Base-by-base conservation (phyloP, 106 monocot genomes). In the Posidonia australis region DNA sequence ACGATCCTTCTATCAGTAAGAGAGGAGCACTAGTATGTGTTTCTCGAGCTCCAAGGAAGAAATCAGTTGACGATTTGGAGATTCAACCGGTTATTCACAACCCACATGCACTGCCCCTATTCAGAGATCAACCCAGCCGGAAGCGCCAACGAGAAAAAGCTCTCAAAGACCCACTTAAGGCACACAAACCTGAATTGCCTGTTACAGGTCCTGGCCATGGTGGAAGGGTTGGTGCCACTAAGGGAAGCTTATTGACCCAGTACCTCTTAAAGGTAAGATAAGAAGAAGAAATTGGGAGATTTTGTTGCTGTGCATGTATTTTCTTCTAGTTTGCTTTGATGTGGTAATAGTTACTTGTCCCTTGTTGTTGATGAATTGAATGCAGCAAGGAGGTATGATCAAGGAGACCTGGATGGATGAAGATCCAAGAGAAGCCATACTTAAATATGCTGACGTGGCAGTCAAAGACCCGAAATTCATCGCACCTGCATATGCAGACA, bases 401-500 rank as follows among this genome's bases (percentile, higher is more conserved):
- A 94, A 94, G 76, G 93, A 94, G 71, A 94, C 89, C 1, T 89
- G 93, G 89, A 94, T 94, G 89, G 93, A 94, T 1, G 93, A 94
- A 69, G 93, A 94, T 74, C 93, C 93, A 46, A 83, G 96, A 67
- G 96, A 98, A 51, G 96, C 96, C 32, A 98, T 98, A 57, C 83
- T 98, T 28, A 91, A 87, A 64, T 87, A 85, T 74, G 90, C 96
- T 30, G 96, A 98, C 67, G 79, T 46, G 21, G 96, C 96, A 5
- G 78, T 76, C 24, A 87, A 91, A 74, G 91, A 98, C 24, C 96
- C 90, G 22, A 87, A 79, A 66, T 91, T 73, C 63, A 98, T 98
- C 28, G 90, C 96, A 32, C 96, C 90, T 48, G 90, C 96, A 59
- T 98, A 98, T 71, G 84, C 82, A 62, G 69, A 80, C 10, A 91